phyloP scores from a whole-genome alignment of 2,329 filamentous ascomycete species.

The Pseudocercospora crystallina region DNA sequence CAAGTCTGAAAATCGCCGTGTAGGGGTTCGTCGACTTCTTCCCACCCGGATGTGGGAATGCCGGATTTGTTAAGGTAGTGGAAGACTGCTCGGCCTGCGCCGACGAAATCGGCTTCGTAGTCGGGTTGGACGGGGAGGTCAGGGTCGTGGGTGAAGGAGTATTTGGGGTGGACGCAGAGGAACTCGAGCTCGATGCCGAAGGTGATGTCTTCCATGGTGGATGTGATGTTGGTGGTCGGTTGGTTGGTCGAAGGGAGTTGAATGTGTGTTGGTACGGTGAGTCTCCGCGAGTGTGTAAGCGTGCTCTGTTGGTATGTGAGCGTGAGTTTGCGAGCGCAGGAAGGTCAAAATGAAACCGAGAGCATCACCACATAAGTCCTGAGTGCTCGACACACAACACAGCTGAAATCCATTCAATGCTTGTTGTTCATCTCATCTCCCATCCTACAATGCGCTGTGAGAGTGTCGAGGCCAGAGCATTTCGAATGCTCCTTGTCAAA shows the following conservation, averaged over 20 bases:
- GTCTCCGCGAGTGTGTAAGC: no score
- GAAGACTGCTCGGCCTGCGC: not conserved
- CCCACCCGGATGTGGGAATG: not conserved
- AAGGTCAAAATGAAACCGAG: no score
- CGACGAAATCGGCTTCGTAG: not conserved
- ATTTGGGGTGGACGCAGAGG: constrained; percentile 3
- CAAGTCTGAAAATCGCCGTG: not conserved
- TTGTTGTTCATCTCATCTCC: no score
- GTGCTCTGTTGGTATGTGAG: no score
- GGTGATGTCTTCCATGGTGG: not conserved
- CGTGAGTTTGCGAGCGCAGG: no score
- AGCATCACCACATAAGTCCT: no score
- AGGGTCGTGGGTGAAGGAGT: constrained; percentile 1
- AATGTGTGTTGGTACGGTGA: not conserved
- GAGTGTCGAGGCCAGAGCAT: no score
- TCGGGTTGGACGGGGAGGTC: not conserved
- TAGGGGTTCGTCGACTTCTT: not conserved
- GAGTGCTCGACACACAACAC: no score
- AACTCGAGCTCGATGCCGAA: constrained; percentile 10
- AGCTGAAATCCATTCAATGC: no score
- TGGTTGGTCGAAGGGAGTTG: not conserved
- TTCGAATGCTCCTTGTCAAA: no score
- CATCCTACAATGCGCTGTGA: no score
- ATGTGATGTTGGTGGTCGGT: not conserved
- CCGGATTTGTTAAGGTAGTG: not conserved